Conservation (phyloP, 2,329 filamentous ascomycete genomes). For the Beauveria australis region DNA sequence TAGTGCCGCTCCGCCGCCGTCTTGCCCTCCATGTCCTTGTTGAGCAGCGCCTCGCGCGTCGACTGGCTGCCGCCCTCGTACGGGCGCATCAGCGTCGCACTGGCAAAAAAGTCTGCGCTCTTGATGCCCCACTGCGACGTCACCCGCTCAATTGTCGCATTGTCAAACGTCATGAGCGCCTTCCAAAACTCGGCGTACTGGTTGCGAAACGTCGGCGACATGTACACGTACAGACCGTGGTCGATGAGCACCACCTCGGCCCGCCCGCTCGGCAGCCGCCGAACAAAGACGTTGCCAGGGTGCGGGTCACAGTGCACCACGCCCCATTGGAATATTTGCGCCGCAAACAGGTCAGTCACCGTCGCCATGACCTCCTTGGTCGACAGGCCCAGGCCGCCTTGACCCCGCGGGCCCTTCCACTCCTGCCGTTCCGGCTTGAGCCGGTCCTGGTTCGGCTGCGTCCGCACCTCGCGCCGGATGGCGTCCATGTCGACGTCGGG, state of each 20-base stretch:
- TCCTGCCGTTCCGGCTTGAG: constrained; percentile 73
- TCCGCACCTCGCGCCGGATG: constrained; percentile 37
- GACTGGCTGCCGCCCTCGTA: constrained; percentile 77
- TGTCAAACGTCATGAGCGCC: constrained; percentile 87
- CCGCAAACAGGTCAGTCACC: constrained; percentile 93
- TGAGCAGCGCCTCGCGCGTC: constrained; percentile 58
- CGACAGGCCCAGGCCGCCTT: constrained; percentile 75
- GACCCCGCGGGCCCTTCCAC: constrained; percentile 65
- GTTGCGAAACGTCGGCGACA: constrained; percentile 73
- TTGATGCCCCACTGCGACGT: constrained; percentile 79
- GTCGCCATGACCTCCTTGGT: constrained; percentile 88
- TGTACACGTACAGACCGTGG: constrained; percentile 91
- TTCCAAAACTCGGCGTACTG: constrained; percentile 93
- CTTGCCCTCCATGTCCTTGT: constrained; percentile 40
- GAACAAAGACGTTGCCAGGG: constrained; percentile 94
- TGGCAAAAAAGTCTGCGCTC: constrained; percentile 84
- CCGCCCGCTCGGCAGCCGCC: constrained; percentile 70
- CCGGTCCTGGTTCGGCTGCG: constrained; percentile 45
- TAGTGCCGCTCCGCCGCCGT: constrained; percentile 67
- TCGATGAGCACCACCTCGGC: constrained; percentile 93
- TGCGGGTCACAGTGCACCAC: constrained; percentile 95
- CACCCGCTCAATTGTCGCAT: constrained; percentile 64
- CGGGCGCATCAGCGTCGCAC: constrained; percentile 78
- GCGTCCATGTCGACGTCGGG: constrained; percentile 38
- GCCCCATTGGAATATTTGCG: constrained; percentile 97